Conservation (phyloP, 2,329 filamentous ascomycete species). For the Aspergillus fumigatus region DNA sequence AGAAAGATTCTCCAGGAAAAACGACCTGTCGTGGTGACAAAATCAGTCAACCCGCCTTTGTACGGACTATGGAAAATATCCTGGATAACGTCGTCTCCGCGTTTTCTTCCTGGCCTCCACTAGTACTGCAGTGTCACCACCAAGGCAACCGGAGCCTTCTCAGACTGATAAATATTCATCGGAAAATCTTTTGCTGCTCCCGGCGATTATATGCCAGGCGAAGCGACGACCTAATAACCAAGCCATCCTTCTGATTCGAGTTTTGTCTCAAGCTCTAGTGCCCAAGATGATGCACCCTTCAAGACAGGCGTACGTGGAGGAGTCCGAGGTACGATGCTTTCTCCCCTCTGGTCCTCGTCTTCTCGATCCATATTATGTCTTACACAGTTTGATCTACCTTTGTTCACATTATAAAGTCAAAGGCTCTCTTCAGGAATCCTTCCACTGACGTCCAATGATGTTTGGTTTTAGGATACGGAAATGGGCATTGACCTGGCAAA, state of each 20-base stretch:
- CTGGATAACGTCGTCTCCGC: not conserved
- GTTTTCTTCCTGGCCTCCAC: not conserved
- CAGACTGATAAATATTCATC: not conserved
- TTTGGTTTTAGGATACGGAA: conserved; percentile 45
- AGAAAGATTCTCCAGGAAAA: not conserved
- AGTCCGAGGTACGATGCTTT: conserved; percentile 58
- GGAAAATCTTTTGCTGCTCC: not conserved
- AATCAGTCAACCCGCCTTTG: not conserved
- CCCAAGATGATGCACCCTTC: conserved; percentile 70
- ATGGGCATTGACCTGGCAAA: conserved; percentile 60
- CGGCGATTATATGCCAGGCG: not conserved
- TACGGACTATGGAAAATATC: no score
- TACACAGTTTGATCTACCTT: not conserved
- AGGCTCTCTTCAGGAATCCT: conserved; percentile 6
- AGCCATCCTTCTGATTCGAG: not conserved
- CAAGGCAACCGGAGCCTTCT: not conserved
- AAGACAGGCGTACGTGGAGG: conserved; percentile 90
- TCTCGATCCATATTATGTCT: conserved; percentile 4
- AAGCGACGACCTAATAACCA: not conserved
- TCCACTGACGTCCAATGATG: conserved; percentile 16
- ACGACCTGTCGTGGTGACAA: not conserved
- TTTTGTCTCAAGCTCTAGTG: conserved; percentile 3
- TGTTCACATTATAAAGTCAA: not conserved
- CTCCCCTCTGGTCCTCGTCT: not conserved
- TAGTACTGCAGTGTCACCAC: not conserved